phyloP scores from a whole-genome alignment of 2,329 filamentous ascomycete species.

The Didymella glomerata region DNA sequence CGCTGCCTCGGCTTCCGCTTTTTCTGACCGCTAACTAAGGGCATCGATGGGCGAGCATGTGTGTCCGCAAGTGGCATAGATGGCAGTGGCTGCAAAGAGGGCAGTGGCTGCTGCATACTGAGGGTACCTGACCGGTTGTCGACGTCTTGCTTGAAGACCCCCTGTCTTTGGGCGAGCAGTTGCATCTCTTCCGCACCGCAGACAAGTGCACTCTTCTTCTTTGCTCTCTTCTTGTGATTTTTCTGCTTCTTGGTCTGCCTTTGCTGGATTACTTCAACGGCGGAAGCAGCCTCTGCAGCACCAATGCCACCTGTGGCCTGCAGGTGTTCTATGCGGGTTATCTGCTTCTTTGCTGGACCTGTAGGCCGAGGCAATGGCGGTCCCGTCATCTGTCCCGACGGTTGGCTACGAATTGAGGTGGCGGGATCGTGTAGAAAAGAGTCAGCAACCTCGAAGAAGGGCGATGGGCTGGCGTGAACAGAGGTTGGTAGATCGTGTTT shows the following conservation, averaged over 20 bases:
- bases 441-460: not conserved
- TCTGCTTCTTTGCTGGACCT: slow-evolving; percentile 8
- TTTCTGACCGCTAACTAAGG: not conserved
- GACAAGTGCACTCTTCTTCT: not conserved
- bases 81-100: not conserved
- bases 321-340: slow-evolving; percentile 3
- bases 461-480: not conserved
- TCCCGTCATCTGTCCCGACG: not conserved
- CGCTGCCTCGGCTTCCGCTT: not conserved
- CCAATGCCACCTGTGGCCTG: slow-evolving; percentile 4
- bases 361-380: slow-evolving; percentile 5
- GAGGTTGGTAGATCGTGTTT: not conserved
- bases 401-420: not conserved
- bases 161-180: not conserved
- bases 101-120: not conserved
- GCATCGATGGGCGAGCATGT: no score
- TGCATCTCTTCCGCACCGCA: not conserved
- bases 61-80: not conserved
- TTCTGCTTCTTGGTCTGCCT: not conserved
- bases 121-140: not conserved
- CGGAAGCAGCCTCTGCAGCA: not conserved
- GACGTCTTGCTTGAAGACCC: not conserved
- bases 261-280: not conserved
- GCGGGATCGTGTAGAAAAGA: slow-evolving; percentile 5
- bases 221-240: not conserved